Base-by-base conservation (phyloP, 2,329 filamentous ascomycete species). In the Diaporthe longicolla region DNA sequence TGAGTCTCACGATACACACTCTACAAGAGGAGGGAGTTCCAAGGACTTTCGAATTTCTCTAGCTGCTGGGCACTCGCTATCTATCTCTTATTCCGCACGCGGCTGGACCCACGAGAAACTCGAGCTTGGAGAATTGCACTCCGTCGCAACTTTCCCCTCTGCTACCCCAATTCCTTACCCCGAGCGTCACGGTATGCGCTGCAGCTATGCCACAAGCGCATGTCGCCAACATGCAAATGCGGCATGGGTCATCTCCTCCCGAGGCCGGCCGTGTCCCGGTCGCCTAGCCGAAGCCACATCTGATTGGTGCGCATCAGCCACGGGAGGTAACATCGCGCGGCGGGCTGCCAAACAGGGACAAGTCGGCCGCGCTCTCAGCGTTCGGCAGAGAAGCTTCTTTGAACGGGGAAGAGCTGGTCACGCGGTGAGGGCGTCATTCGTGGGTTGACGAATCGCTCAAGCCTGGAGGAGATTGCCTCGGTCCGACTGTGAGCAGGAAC, bases 251-350 rank as follows among this genome's bases (percentile, higher is more conserved):
- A 50, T 73, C 69, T 71, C 48, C 58, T 19, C 71, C 71, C 74
- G 52, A 73, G 70, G 37, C 37, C 54, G 58, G 50, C 43, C 65
- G 40, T 45, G 50, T 40, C 19, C 45, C 32, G 70, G 45, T 50
- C 65, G 43, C 58, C 65, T 48, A 48, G 32, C 17, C 57, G 43
- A 59, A 45, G 59, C 52, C 21, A n/a, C 59, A 26, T 58, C 24
- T 75, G 74, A 75, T 75, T 75, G 74, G 74, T 68, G 74, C 74
- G 74, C 74, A 55, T 75, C 48, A 70, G 55, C 15, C n/a, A 11
- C 5, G 37, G n/a, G 19, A 54, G 58, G 71, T 70, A 40, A 75
- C 73, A 73, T 66, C 43, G 71, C 37, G 37, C 37, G 37, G 45
- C 29, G n/a, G 43, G 17, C 43, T 63, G 26, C 32, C n/a, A 40